Evolutionary conservation across 148 eudicot genomes (phyloP).

Genomic region (Pharnaceum exiguum): DNA sequence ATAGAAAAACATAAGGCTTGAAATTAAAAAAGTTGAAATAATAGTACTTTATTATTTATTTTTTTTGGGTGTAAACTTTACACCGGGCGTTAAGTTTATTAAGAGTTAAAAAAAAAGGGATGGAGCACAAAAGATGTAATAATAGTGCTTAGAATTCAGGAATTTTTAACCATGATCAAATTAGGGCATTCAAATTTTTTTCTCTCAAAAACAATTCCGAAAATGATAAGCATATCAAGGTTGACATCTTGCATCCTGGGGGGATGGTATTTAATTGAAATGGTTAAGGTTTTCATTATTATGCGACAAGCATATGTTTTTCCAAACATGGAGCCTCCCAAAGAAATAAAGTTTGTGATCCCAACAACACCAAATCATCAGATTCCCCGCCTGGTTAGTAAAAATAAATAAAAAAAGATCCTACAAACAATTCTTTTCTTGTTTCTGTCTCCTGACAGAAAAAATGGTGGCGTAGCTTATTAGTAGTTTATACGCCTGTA

Average conservation of each 20-base stretch:
- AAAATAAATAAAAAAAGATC: no score
- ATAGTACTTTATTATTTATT: no score
- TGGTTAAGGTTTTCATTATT: slow-evolving; percentile 14
- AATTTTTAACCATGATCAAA: no score
- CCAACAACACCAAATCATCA: slow-evolving; percentile 25
- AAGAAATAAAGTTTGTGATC: slow-evolving; percentile 25
- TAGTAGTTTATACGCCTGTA: slow-evolving; percentile 7
- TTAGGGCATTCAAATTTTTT: no score
- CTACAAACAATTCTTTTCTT: slow-evolving; percentile 19
- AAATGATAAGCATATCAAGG: neutral
- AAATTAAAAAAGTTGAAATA: no score
- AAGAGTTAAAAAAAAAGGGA: no score
- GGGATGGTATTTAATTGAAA: neutral
- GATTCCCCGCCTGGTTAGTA: slow-evolving; percentile 17
- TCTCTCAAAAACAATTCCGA: no score
- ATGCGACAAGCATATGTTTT: slow-evolving; percentile 21
- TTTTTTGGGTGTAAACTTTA: no score
- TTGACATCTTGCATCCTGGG: neutral
- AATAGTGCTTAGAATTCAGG: no score
- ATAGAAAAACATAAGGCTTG: no score
- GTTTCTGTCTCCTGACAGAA: slow-evolving; percentile 21
- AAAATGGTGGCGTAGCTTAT: slow-evolving; percentile 3
- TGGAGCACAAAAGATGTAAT: no score
- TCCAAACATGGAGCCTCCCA: slow-evolving; percentile 20
- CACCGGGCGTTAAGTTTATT: no score